phyloP scores from a whole-genome alignment of 148 eudicot species.

The Diospyros kaki region DNA sequence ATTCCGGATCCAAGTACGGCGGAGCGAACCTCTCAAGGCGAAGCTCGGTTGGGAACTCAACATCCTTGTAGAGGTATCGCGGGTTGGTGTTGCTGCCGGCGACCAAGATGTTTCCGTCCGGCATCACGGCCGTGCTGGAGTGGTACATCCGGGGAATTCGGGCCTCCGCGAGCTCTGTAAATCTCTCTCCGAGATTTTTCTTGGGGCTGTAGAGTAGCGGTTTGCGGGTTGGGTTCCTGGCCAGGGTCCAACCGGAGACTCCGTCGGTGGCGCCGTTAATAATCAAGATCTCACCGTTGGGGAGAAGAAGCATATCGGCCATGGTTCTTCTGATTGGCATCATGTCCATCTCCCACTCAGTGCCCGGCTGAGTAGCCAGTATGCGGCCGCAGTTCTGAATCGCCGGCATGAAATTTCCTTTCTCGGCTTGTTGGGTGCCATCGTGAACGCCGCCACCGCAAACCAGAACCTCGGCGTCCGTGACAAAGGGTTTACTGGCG shows the following conservation, averaged over 20 bases:
- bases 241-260: constrained; percentile 62
- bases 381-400: constrained; percentile 55
- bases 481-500: background rate
- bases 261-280: constrained; percentile 71
- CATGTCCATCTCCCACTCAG: constrained; percentile 62
- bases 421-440: constrained; percentile 16
- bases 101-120: constrained; percentile 50
- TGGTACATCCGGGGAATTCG: constrained; percentile 75
- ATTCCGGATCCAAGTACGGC: constrained; percentile 46
- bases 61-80: constrained; percentile 19
- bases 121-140: constrained; percentile 49
- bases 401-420: constrained; percentile 35
- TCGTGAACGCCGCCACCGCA: constrained; percentile 58
- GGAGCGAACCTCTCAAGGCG: constrained; percentile 74
- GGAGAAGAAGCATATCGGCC: constrained; percentile 79
- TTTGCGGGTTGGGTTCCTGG: constrained; percentile 34
- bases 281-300: constrained; percentile 55
- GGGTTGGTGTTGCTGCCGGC: constrained; percentile 75
- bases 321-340: constrained; percentile 69
- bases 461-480: constrained; percentile 44
- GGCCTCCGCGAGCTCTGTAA: constrained; percentile 28
- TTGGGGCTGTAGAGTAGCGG: constrained; percentile 56
- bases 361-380: constrained; percentile 11
- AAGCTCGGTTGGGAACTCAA: constrained; percentile 49
- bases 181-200: constrained; percentile 36